Conservation (phyloP, 768 basidiomycete genomes). For the Holtermannia corniformis region DNA sequence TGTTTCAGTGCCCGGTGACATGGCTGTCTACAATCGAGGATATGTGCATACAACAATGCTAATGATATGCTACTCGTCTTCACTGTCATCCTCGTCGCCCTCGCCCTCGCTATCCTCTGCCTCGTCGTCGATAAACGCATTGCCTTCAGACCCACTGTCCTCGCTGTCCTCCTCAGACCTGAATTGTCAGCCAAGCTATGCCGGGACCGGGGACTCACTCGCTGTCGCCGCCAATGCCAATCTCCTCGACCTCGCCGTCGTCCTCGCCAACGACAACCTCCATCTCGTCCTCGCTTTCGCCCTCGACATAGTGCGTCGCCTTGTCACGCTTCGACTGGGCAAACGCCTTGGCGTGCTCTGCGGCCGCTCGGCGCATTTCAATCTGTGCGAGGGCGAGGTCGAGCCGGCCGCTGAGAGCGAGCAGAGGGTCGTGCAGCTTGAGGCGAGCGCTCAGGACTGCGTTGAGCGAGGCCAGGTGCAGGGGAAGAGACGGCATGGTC, state of each 20-base stretch:
- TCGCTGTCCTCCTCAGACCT: conserved; percentile 51
- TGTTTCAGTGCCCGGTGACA: too few species aligned
- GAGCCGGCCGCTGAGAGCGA: conserved; percentile 76
- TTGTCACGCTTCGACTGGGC: conserved; percentile 10
- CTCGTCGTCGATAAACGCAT: conserved; percentile 20
- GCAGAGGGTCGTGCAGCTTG: conserved; percentile 69
- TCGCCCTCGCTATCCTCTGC: conserved; percentile 22
- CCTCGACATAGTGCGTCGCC: conserved; percentile 59
- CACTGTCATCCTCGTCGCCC: conserved; percentile 36
- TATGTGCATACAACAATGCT: too few species aligned
- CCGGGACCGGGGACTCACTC: conserved; percentile 7
- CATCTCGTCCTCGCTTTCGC: conserved; percentile 61
- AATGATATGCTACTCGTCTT: conserved; percentile 47
- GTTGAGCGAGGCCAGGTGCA: conserved; percentile 70
- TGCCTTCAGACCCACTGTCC: conserved; percentile 61
- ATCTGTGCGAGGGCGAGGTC: conserved; percentile 93
- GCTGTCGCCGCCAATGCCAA: conserved; percentile 28
- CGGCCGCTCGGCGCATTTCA: conserved; percentile 69
- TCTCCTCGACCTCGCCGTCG: conserved; percentile 45
- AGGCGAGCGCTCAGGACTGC: conserved; percentile 68
- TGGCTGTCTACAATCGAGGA: too few species aligned
- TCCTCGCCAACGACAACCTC: conserved; percentile 50
- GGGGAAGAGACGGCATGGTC: conserved; percentile 93
- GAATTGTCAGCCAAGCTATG: conserved; percentile 3
- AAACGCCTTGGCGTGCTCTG: conserved; percentile 45